These are phyloP conservation scores for Scheffersomyces cryptocercus DNA, from an alignment of 1,139 yeast genomes.

Conservation along the genomic window DNA sequence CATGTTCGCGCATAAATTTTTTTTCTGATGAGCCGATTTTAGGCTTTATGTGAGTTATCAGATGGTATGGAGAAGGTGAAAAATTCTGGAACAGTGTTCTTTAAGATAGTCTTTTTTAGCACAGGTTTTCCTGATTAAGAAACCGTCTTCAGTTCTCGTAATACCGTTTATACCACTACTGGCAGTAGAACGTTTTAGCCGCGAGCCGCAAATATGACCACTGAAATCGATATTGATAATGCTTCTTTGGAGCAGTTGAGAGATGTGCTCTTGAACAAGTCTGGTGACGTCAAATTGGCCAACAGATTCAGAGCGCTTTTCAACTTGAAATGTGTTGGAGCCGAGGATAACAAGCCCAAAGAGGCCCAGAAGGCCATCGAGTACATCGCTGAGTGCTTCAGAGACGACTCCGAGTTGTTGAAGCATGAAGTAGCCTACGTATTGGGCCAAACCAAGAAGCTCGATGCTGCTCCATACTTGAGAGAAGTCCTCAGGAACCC, in stretches of 20 bases:
- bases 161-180: too few species aligned
- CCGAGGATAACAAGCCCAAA: conserved; percentile 45
- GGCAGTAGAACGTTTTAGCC: too few species aligned
- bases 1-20: too few species aligned
- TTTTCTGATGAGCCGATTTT: too few species aligned
- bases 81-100: too few species aligned
- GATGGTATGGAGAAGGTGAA: too few species aligned
- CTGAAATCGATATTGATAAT: conserved; percentile 44
- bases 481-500: conserved; percentile 67
- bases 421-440: conserved; percentile 99
- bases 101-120: too few species aligned
- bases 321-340: conserved; percentile 83
- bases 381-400: conserved; percentile 80
- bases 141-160: too few species aligned
- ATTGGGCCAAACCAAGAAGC: conserved; percentile 91
- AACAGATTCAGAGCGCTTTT: conserved; percentile 91
- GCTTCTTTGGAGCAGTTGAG: conserved; percentile 68
- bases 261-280: conserved; percentile 63
- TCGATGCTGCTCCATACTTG: conserved; percentile 72
- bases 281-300: conserved; percentile 73
- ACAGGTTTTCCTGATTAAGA: too few species aligned
- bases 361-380: conserved; percentile 66
- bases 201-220: conserved; percentile 18
- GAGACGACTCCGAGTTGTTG: conserved; percentile 83
- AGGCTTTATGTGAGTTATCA: too few species aligned